Percentiles rank a stretch among this genome's conserved stretches.
phyloP scores from a whole-genome alignment of 2,329 filamentous ascomycete genomes.

The Colletotrichum graminicola region DNA sequence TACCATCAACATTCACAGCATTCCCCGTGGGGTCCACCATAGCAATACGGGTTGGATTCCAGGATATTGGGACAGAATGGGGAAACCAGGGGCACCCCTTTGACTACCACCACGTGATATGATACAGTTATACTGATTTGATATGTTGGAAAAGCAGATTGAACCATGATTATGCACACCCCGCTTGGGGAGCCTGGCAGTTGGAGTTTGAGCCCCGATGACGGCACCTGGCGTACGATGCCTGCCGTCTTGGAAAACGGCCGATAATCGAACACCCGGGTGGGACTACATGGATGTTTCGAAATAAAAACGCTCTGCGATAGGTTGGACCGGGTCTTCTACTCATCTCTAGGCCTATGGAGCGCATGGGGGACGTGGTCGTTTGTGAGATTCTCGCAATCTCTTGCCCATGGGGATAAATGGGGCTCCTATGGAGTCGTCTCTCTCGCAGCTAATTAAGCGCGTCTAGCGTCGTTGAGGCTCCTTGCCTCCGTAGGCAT shows the following conservation, averaged over 20 bases:
- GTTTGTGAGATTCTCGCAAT: constrained; percentile 39
- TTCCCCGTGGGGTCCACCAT: constrained; percentile 8
- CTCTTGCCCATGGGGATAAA: constrained; percentile 22
- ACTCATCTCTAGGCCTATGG: background rate
- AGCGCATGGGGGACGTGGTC: constrained; percentile 17
- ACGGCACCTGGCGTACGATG: constrained; percentile 17
- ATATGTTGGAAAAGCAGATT: background rate
- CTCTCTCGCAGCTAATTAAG: background rate
- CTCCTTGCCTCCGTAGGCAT: constrained; percentile 1
- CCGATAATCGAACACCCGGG: constrained; percentile 16
- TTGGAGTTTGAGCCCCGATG: constrained; percentile 19
- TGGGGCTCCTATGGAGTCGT: constrained; percentile 1
- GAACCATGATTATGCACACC: constrained; percentile 26
- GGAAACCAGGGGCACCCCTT: constrained; percentile 16
- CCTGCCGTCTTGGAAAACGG: background rate
- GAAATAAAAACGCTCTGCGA: background rate
- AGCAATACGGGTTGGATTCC: constrained; percentile 27
- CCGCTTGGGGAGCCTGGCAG: constrained; percentile 4
- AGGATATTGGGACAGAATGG: constrained; percentile 20
- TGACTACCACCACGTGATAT: constrained; percentile 12
- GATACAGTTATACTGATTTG: too few species aligned
- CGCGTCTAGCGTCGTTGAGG: background rate
- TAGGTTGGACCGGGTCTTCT: background rate
- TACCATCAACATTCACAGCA: constrained; percentile 15
- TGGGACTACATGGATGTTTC: constrained; percentile 18